Conservation (phyloP, 2,329 filamentous ascomycete species). For the Nemania sp. region DNA sequence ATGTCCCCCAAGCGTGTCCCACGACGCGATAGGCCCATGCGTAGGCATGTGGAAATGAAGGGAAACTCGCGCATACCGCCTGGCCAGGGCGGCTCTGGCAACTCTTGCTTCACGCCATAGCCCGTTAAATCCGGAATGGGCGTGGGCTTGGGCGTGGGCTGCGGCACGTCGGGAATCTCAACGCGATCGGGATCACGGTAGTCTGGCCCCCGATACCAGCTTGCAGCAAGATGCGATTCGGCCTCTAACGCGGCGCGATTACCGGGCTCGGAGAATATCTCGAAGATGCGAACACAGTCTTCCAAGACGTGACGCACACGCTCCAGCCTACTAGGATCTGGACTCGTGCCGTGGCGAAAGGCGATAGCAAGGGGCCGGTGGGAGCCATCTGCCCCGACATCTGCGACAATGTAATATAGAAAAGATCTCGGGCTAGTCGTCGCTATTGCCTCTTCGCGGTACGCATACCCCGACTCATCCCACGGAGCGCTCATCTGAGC, state of each 20-base stretch:
- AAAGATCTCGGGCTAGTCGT: background rate
- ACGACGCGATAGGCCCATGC: background rate
- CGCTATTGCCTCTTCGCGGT: too few relatives aligned
- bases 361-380: background rate
- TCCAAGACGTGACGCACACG: background rate
- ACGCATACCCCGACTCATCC: too few relatives aligned
- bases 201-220: background rate
- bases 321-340: background rate
- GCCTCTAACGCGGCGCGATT: background rate
- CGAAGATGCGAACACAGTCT: background rate
- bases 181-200: background rate
- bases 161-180: background rate
- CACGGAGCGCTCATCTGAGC: too few relatives aligned
- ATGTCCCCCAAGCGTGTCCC: background rate
- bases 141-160: too few relatives aligned
- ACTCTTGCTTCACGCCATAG: background rate
- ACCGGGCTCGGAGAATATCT: background rate
- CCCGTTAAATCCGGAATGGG: background rate
- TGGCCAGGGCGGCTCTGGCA: background rate
- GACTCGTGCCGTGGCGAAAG: background rate
- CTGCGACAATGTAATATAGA: background rate
- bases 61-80: background rate
- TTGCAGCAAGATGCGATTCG: background rate
- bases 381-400: background rate
- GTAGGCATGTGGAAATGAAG: background rate